phyloP scores from a whole-genome alignment of 495 filamentous ascomycete genomes.

The Neurospora sp. region DNA sequence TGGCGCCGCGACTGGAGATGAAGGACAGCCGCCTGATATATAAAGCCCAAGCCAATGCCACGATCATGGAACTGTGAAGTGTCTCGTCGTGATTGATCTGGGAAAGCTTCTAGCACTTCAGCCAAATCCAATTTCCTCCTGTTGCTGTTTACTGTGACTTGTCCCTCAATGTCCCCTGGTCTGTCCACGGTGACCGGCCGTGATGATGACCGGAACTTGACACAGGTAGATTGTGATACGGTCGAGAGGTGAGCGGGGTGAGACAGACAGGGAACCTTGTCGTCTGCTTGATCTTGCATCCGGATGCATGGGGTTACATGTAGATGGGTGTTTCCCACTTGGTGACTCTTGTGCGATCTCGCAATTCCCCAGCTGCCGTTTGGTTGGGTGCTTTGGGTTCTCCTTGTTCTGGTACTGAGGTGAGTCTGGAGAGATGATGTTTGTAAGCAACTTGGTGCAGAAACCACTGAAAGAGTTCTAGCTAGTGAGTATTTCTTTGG shows the following conservation, averaged over 20 bases:
- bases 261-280: not conserved
- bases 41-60: not conserved
- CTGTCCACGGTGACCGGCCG: not conserved
- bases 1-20: not conserved
- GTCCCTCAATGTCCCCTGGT: not conserved
- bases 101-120: not conserved
- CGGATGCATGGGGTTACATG: not conserved
- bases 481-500: not conserved
- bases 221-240: slow-evolving; percentile 1
- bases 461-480: not conserved
- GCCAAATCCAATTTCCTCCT: not conserved
- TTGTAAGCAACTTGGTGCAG: not conserved
- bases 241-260: not conserved
- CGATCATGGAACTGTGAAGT: not conserved
- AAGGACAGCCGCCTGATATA: not conserved
- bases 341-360: not conserved
- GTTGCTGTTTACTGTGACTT: not conserved
- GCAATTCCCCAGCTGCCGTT: not conserved
- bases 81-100: not conserved
- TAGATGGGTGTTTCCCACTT: not conserved
- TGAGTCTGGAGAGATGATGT: not conserved
- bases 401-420: not conserved
- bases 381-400: not conserved
- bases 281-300: not conserved
- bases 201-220: not conserved